Evolutionary conservation across 768 basidiomycete species (phyloP).

Genomic region (Crepidotus variabilis): DNA sequence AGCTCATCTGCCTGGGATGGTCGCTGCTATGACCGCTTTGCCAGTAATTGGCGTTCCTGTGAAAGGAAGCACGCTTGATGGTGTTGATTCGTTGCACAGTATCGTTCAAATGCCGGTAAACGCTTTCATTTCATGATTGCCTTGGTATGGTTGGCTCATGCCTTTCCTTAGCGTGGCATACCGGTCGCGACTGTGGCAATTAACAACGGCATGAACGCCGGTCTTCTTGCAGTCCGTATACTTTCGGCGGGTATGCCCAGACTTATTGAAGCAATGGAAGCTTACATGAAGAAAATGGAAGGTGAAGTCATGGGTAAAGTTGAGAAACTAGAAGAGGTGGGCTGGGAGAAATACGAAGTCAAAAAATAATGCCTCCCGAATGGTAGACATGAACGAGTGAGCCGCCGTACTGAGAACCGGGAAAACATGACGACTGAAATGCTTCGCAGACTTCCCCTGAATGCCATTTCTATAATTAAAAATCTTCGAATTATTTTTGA

Average conservation of each 20-base stretch:
- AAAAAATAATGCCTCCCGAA: conserved; percentile 12
- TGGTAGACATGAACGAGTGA: not conserved
- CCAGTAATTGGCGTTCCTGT: conserved; percentile 98
- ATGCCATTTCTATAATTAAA: no score
- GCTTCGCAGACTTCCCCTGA: no score
- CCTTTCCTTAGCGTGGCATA: conserved; percentile 71
- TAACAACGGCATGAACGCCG: conserved; percentile 93
- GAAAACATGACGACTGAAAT: no score
- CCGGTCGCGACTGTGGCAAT: conserved; percentile 98
- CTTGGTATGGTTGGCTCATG: not conserved
- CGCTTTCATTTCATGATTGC: conserved; percentile 11
- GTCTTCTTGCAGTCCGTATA: conserved; percentile 88
- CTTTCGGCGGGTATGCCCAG: conserved; percentile 69
- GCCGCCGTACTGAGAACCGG: no score
- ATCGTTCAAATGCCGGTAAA: conserved; percentile 99
- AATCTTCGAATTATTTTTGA: no score
- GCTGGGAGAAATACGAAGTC: conserved; percentile 82
- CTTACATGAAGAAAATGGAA: conserved; percentile 52
- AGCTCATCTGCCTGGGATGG: conserved; percentile 98
- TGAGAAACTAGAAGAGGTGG: conserved; percentile 55
- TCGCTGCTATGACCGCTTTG: conserved; percentile 87
- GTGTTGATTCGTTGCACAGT: conserved; percentile 94
- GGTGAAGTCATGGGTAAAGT: conserved; percentile 21
- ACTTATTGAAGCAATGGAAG: conserved; percentile 64
- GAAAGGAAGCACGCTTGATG: conserved; percentile 89